phyloP scores from a whole-genome alignment of 768 basidiomycete species.

The Baorangia bicolor region DNA sequence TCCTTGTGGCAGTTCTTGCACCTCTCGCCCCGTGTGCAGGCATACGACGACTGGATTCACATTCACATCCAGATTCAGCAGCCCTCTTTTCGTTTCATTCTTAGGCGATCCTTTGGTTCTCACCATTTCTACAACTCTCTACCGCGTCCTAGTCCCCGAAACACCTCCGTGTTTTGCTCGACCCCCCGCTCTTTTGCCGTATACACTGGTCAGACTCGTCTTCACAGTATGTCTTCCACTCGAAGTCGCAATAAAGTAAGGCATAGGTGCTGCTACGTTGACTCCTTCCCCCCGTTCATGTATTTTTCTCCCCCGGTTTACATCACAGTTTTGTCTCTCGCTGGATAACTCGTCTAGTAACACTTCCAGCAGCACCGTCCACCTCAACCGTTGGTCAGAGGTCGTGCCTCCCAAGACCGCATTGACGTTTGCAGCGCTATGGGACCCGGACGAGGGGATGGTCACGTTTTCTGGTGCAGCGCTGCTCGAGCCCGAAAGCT shows the following conservation, averaged over 20 bases:
- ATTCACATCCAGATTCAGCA: neutral
- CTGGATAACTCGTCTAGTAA: slow-evolving; percentile 16
- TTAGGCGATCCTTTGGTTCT: neutral
- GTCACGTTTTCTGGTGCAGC: slow-evolving; percentile 54
- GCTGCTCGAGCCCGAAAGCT: slow-evolving; percentile 37
- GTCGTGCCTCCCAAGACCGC: slow-evolving; percentile 54
- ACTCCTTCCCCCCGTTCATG: neutral
- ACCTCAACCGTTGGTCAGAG: slow-evolving; percentile 52
- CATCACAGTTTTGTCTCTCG: slow-evolving; percentile 23
- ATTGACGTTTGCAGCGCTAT: slow-evolving; percentile 58
- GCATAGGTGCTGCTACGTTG: neutral
- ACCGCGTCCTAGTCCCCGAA: neutral
- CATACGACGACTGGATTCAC: slow-evolving; percentile 22
- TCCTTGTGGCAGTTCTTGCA: slow-evolving; percentile 8
- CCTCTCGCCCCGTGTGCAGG: slow-evolving; percentile 22
- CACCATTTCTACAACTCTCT: neutral
- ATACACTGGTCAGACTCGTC: neutral
- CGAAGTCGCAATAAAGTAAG: slow-evolving; percentile 26
- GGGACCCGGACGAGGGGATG: slow-evolving; percentile 57
- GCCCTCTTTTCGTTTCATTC: neutral
- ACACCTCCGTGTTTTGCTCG: neutral
- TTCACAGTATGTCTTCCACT: slow-evolving; percentile 13
- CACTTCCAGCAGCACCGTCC: slow-evolving; percentile 7
- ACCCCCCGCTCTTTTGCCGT: neutral
- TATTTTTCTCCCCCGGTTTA: neutral